Base-by-base conservation (phyloP, 2,329 filamentous ascomycete genomes). In the Neonectria magnoliae region DNA sequence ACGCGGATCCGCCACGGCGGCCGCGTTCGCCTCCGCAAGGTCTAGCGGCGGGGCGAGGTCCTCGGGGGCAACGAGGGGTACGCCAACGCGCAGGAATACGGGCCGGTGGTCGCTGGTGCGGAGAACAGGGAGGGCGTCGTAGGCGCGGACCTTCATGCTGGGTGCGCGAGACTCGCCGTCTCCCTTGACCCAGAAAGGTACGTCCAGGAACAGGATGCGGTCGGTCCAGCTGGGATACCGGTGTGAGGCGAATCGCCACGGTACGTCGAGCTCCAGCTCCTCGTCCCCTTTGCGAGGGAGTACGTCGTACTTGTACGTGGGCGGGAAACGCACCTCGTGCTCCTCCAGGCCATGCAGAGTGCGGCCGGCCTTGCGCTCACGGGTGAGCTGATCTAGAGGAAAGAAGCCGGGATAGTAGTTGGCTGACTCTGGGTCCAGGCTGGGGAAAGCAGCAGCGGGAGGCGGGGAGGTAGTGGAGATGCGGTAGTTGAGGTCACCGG, bases 191-290 rank as follows among this genome's bases (percentile, higher is more conserved):
- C 86, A 89, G 22, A 78, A 77, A 20, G 86, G 88, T 22, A 85
- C 80, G 56, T 91, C 87, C 3, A 95, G 83, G 78, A 90, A 98
- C 20, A 98, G 82, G 20, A 98, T 90, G 4, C 96, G 89, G 78
- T 98, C 96, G 73, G 94, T 97, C 96, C 95, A 98, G 74, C 91
- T 90, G 1, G 96, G 94, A 85, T 93, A 97, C 50, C 96, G 90
- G 76, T 97, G 92, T 62, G 84, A 83, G 8, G 94, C 92, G 87
- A 94, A 74, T 33, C 60, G 61, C 69, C 71, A 73, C n/a, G 72
- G 72, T 29, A 74, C 72, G 31, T 74, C 72, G 41, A 70, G 64
- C 57, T 74, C 72, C 5, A 66, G 68, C 22, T 66, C 70, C 45
- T 80, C 75, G 29, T 73, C 72, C n/a, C 72, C 73, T 44, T 68